A percentile compares a stretch with the other conserved stretches of the same genome.
Conservation (phyloP, 2,329 filamentous ascomycete genomes). For the Diaporthe ilicicola region DNA sequence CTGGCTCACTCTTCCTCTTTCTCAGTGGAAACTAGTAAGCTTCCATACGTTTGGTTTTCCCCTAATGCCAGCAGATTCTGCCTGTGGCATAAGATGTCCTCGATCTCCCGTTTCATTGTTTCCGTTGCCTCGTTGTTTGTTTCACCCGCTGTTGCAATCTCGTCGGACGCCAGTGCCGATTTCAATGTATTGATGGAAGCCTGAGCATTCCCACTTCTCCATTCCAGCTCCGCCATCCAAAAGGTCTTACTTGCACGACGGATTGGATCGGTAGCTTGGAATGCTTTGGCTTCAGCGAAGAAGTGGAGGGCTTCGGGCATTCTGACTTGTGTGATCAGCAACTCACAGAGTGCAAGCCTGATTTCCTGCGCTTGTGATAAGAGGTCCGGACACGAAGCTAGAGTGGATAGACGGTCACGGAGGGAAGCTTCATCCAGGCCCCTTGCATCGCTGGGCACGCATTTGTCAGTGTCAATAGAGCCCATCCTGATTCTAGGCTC, state of each 20-base stretch:
- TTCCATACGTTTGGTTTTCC: neutral
- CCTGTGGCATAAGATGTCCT: neutral
- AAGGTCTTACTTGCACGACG: neutral
- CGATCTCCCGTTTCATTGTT: neutral
- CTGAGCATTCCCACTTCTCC: neutral
- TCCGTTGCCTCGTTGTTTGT: neutral
- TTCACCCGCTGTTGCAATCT: neutral
- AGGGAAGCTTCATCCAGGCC: constrained; percentile 5
- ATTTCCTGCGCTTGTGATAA: constrained; percentile 11
- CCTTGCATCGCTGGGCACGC: constrained; percentile 12
- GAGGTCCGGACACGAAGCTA: neutral
- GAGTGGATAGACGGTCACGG: neutral
- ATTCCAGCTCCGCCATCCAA: constrained; percentile 23
- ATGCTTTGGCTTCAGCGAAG: neutral
- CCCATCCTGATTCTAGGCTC: neutral
- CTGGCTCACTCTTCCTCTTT: neutral
- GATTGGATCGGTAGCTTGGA: neutral
- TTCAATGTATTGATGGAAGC: constrained; percentile 8
- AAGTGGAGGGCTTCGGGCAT: neutral
- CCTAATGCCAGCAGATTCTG: neutral
- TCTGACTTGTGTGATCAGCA: neutral
- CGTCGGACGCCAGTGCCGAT: neutral
- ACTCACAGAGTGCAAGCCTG: constrained; percentile 19
- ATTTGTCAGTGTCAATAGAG: neutral
- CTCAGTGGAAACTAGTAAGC: neutral